These are phyloP conservation scores for Schoenoplectus triqueter DNA, from an alignment of 202 grass and related monocot species.

Conservation along the genomic window DNA sequence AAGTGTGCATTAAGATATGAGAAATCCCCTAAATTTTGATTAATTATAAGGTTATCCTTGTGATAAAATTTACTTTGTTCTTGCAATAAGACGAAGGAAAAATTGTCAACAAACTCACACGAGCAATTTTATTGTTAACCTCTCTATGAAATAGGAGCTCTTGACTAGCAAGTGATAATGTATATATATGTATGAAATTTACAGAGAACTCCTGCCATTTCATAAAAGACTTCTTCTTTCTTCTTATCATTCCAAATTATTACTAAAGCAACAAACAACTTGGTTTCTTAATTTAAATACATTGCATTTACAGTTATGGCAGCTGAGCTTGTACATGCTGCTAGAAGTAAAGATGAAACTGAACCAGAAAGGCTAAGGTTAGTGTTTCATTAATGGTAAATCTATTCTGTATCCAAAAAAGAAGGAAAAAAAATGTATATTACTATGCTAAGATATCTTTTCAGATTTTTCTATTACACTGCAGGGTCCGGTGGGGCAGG, in stretches of 20 bases:
- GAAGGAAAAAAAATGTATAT: constrained; percentile 8
- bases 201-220: neutral
- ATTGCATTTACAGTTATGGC: constrained; percentile 71
- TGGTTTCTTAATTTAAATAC: constrained; percentile 11
- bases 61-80: neutral
- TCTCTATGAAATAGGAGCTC: neutral
- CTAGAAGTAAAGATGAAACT: constrained; percentile 59
- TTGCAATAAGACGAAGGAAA: neutral
- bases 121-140: neutral
- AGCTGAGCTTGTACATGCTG: constrained; percentile 70
- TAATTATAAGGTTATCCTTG: neutral
- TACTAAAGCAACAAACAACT: neutral
- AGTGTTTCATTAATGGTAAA: constrained; percentile 42
- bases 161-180: neutral
- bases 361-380: constrained; percentile 94
- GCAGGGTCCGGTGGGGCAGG: constrained; percentile 90
- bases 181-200: neutral
- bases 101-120: neutral
- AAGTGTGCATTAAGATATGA: neutral
- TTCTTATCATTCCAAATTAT: neutral
- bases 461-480: constrained; percentile 96
- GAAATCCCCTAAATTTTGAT: neutral
- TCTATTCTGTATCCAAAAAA: constrained; percentile 27
- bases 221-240: neutral
- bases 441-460: constrained; percentile 64